phyloP scores from a whole-genome alignment of 164 flowering plant genomes.

The Houttuynia cordata region DNA sequence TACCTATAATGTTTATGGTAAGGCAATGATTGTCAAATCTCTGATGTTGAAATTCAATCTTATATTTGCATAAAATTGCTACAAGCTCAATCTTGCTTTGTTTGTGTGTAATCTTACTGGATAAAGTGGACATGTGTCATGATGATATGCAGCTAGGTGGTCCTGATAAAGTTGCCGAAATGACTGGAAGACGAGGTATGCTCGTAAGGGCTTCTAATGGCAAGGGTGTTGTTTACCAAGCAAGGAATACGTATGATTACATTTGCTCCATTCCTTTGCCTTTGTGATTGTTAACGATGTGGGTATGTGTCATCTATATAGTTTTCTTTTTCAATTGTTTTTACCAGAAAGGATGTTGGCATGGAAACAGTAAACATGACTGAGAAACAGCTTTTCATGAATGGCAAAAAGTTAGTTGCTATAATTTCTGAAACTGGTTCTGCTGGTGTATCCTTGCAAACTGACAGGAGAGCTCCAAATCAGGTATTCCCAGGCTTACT shows the following conservation, averaged over 20 bases:
- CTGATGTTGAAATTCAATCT: background rate
- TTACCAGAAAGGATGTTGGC: constrained; percentile 70
- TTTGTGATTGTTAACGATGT: background rate
- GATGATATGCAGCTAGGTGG: constrained; percentile 81
- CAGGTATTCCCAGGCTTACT: constrained; percentile 41
- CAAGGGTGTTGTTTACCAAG: constrained; percentile 92
- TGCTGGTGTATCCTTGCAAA: constrained; percentile 98
- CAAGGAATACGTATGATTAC: constrained; percentile 82
- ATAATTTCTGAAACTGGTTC: constrained; percentile 99
- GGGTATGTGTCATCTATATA: background rate
- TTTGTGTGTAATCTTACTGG: background rate
- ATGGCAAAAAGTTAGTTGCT: constrained; percentile 84
- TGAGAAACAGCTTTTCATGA: constrained; percentile 94
- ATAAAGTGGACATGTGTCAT: background rate
- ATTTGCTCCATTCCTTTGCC: constrained; percentile 1
- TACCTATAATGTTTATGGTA: no score
- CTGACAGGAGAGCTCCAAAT: constrained; percentile 86
- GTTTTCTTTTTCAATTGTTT: background rate
- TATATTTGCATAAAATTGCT: background rate
- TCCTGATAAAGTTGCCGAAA: constrained; percentile 93
- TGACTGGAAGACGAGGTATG: constrained; percentile 96
- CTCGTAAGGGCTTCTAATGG: constrained; percentile 86
- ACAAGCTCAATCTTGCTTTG: background rate
- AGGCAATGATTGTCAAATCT: no score
- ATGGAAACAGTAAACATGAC: constrained; percentile 99